phyloP scores from a whole-genome alignment of 2,329 filamentous ascomycete genomes.

The Nemania sp. region DNA sequence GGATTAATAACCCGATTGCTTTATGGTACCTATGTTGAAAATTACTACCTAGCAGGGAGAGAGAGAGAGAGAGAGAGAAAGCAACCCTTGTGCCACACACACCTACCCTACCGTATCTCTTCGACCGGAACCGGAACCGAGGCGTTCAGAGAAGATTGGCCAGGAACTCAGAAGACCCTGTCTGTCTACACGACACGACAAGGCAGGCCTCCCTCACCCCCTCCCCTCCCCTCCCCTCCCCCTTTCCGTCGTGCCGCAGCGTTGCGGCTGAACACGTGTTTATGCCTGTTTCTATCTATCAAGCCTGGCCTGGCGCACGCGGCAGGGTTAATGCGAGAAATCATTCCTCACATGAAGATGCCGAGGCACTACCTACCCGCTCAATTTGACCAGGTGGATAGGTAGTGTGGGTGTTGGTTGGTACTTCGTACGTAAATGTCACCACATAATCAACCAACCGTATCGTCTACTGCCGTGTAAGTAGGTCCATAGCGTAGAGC shows the following conservation, averaged over 20 bases:
- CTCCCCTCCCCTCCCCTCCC: neutral
- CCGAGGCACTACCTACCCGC: neutral
- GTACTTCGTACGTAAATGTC: neutral
- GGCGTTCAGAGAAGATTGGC: neutral
- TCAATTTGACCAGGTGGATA: neutral
- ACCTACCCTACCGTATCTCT: too few relatives aligned
- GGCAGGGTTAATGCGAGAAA: slow-evolving; percentile 10
- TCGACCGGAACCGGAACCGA: neutral
- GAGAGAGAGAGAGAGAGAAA: too few relatives aligned
- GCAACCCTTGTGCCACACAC: neutral
- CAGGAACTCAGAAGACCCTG: neutral
- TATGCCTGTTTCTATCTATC: neutral
- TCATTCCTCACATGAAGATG: slow-evolving; percentile 8
- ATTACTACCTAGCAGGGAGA: too few relatives aligned
- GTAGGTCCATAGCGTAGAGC: neutral
- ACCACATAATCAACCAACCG: neutral
- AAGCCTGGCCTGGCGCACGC: neutral
- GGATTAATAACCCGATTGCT: too few relatives aligned
- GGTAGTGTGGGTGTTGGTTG: too few relatives aligned
- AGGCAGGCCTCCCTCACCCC: neutral
- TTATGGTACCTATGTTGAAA: too few relatives aligned
- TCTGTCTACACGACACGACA: too few relatives aligned
- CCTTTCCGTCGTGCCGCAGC: neutral
- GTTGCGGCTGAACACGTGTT: slow-evolving; percentile 6
- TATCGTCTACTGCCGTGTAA: neutral